Evolutionary conservation across 1,284 basidiomycete genomes (phyloP), one percentile per base, ranked within the genome.

Genomic region (Peniophora sp.): DNA sequence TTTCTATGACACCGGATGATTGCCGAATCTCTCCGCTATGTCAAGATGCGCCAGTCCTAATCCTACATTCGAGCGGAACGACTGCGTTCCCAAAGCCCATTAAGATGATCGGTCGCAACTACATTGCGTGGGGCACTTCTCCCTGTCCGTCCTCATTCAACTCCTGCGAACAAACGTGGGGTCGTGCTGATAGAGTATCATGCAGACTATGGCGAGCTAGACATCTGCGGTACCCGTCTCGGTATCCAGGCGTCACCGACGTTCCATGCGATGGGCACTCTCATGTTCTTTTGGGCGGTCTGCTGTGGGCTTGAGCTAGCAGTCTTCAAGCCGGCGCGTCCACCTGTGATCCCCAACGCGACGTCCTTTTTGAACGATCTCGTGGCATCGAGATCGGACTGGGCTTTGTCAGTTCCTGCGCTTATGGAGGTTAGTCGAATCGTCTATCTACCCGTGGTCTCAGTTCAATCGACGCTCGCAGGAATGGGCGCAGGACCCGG

Each of bases 21-120:
- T 25, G 22, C 8, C 5, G 27, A 6, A 32, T 32, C 27, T 5
- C 27, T 6, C 27, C 27, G 27, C 17, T 24, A 27, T 24, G 12
- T 10, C 20, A 5, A 23, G 16, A 16, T 10, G 24, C 44, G 44
- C 44, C 44, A 1, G 17, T 9, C 12, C 44, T 45, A 3, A 3
- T 45, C 8, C 44, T 45, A 20, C 44, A 45, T 3, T 20, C 20
- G 9, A 20, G n/a, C n/a, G 44, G 65, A 14, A 61, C 65, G 9
- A 66, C 62, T 12, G 53, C 65, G 1, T 63, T 64, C 50, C 63
- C 64, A 3, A 67, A 66, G 45, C 61, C 61, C 2, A 61, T 64
- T 46, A 49, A 45, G 12, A 48, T 61, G 24, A 59, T 57, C 11
- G 55, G 59, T 24, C 50, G 50, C 1, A 52, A 50, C 0, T 50